A percentile compares a stretch with the other conserved stretches of the same genome.
Evolutionary conservation across 2,329 filamentous ascomycete genomes (phyloP).

Genomic region (Curvularia hawaiiensis): DNA sequence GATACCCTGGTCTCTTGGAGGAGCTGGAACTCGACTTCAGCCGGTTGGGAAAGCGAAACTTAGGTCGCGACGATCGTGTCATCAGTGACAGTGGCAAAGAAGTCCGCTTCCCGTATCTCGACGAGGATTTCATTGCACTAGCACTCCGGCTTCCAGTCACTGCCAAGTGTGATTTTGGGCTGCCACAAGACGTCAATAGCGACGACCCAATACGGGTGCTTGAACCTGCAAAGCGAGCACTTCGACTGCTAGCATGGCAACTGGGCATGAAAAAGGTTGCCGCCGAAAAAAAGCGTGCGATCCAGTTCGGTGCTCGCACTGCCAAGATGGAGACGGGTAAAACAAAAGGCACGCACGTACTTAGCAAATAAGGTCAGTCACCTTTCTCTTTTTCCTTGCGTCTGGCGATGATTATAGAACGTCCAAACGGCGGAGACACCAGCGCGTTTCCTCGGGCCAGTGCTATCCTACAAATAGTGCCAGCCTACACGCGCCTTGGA

Average conservation of each 20-base stretch:
- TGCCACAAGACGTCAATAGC: constrained; percentile 20
- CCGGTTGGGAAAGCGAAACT: constrained; percentile 88
- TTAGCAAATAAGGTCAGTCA: constrained; percentile 43
- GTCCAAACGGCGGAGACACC: constrained; percentile 36
- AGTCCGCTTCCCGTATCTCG: constrained; percentile 86
- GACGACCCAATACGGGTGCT: constrained; percentile 50
- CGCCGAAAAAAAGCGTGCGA: constrained; percentile 89
- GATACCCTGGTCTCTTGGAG: constrained; percentile 73
- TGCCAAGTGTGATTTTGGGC: constrained; percentile 88
- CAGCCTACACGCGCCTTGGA: constrained; percentile 24
- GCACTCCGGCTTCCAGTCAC: constrained; percentile 75
- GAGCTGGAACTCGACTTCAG: constrained; percentile 86
- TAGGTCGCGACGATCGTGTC: constrained; percentile 90
- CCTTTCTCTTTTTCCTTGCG: constrained; percentile 5
- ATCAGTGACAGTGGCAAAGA: constrained; percentile 90
- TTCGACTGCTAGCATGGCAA: constrained; percentile 76
- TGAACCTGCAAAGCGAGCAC: constrained; percentile 79
- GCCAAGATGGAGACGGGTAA: constrained; percentile 55
- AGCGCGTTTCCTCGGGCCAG: constrained; percentile 23
- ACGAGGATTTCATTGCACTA: constrained; percentile 84
- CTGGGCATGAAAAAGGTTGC: constrained; percentile 75
- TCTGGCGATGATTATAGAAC: constrained; percentile 39
- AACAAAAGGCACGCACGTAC: constrained; percentile 54
- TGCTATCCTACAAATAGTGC: constrained; percentile 3
- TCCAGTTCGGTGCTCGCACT: constrained; percentile 55